Base-by-base conservation (phyloP, 2,329 filamentous ascomycete species). In the Emmonsia crescens region DNA sequence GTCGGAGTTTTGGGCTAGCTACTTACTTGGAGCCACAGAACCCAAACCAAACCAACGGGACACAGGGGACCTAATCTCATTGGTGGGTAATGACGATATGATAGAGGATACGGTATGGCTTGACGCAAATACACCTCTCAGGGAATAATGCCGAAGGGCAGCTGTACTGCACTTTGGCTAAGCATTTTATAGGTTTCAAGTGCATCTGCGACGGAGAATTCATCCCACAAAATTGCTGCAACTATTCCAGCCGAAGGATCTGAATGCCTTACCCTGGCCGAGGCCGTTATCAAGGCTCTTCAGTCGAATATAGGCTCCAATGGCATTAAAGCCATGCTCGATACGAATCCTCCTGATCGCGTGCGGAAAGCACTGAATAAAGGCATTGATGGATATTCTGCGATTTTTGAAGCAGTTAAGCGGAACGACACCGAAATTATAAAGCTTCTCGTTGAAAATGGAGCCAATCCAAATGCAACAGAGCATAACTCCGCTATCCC, bases 391-490 rank as follows among this genome's bases (percentile, higher is more conserved):
- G 60, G 62, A 29, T 57, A 54, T 38, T 60, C 60, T 51, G 54
- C 58, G 24, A 57, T 65, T 24, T 60, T 64, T 24, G 56, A 60
- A 21, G 63, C 61, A 31, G 59, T 65, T 31, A 51, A 61, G 12
- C 51, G 44, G 14, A 58, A 61, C 44, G 38, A 59, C 16, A n/a
- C 56, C 0, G 62, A 64, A 16, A 31, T 66, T 42, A 57, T 65
- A 38, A 58, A 59, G 14, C 33, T 66, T 3, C 58, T 66, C 21
- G 42, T 63, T 48, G 56, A 60, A 10, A 51, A 66, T 49, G 64
- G 64, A 36, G 63, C 64, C 12, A 62, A 62, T 55, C 63, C 64
- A 5, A 59, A 65, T 57, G 63, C 61, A 27, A 60, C 27, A 14
- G 57, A 59, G 9, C 42, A 40, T 60, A 54, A 56, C 24, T 54